Evolutionary conservation across 768 basidiomycete genomes (phyloP), one percentile per base, ranked within the genome.

Genomic region (Boletales sp.): DNA sequence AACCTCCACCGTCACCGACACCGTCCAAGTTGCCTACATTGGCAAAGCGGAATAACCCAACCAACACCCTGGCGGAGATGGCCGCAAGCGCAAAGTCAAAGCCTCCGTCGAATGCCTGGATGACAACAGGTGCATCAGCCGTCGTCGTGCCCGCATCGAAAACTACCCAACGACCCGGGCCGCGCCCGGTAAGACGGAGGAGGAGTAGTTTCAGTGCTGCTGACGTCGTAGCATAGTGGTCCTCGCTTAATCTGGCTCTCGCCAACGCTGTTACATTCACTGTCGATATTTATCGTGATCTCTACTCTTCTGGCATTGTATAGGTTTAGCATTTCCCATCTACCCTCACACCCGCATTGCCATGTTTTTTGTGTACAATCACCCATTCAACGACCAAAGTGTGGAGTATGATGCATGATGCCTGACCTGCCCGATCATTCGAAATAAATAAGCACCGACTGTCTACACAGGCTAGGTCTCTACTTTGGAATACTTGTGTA

Each of bases 181-280:
- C 90, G 53, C 77, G 90, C 46, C 85, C 74, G 38, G 80, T 90
- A 44, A 77, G 89, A 56, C 78, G 88, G 54, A 73, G 90, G 62
- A 75, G 90, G 51, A 92, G 90, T 63, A 93, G 91, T 60, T 93
- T 93, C 68, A 92, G 91, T 63, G 76, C 84, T 49, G 90, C 87
- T 4, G 90, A 93, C 65, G 84, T 92, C 18, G 81, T 91, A 53
- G 89, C 87, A 60, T 92, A 72, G 71, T 42, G 40, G 35, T 44
- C 33, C 31, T 44, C 53, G 34, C 47, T 46, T 52, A 30, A 49
- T 53, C 51, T 47, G 37, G 32, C 43, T 34, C 19, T 36, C 17
- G 42, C 43, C 40, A 38, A 41, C 40, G 40, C 41, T 36, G 28
- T 48, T 33, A 45, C 44, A 19, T 53, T 55, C 17, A 5, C 35